Base-by-base conservation (phyloP, 2,329 filamentous ascomycete species). In the Neofusicoccum laricinum region DNA sequence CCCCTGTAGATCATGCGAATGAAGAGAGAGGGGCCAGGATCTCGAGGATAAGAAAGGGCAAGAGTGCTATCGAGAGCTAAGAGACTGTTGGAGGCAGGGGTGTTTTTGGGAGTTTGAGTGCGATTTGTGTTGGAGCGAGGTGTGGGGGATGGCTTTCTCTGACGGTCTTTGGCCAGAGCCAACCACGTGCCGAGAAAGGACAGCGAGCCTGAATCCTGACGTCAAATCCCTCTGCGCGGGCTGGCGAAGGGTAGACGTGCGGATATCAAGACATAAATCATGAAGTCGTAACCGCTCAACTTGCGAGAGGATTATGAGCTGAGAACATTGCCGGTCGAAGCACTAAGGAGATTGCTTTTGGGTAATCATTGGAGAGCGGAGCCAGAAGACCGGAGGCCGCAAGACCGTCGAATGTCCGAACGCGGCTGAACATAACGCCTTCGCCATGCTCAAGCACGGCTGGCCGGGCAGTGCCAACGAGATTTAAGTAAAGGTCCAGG, bases 241-340 rank as follows among this genome's bases (percentile, higher is more conserved):
- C 68, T 71, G 69, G 69, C 66, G 67, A 69, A 70, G 50, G 62
- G 43, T 43, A 64, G 53, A 64, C 63, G 69, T 70, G 70, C 72
- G 71, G 71, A 71, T 75, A 73, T 76, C 74, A 75, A 76, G 71
- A 70, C 76, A 74, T 78, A 43, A 76, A 76, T 73, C 77, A 75
- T 73, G 77, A 71, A 78, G 70, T 77, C 76, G 73, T 78, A 70
- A 77, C 71, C 75, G 74, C 75, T 76, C 72, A 76, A 75, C 70
- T 69, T 73, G 72, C 72, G 74, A 71, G 71, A 71, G 69, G 73
- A 65, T 68, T 71, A 71, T 69, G 64, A 68, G 66, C 65, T 71
- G 73, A 70, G 69, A 70, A 73, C 70, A 69, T 73, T 65, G 71
- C 69, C 70, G 68, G 68, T 70, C 68, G 73, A 73, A 68, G 66